Evolutionary conservation across 805 yeast genomes (phyloP).

Genomic region (Candida pini): DNA sequence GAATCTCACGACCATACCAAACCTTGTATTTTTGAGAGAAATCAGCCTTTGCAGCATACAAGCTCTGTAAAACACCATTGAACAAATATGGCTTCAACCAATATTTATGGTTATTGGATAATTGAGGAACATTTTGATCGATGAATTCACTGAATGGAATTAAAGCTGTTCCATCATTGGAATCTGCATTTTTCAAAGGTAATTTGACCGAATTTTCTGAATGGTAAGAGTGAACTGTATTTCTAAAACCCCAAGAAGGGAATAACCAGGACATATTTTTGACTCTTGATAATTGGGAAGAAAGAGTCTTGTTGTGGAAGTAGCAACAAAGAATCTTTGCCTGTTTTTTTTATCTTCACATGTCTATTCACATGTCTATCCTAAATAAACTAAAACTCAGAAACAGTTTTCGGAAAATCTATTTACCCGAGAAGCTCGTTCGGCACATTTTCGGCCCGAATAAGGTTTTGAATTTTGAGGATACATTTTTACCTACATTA

Average conservation of each 20-base stretch:
- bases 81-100: conserved; percentile 41
- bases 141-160: conserved; percentile 32
- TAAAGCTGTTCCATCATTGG: conserved; percentile 7
- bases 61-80: conserved; percentile 46
- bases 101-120: conserved; percentile 32
- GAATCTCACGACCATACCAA: conserved; percentile 39
- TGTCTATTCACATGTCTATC: no score
- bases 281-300: no score
- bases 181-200: conserved; percentile 12
- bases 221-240: conserved; percentile 23
- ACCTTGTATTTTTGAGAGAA: conserved; percentile 37
- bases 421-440: no score
- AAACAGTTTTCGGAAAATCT: no score
- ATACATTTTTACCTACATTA: no score
- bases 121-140: conserved; percentile 34
- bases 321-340: no score
- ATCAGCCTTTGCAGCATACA: conserved; percentile 41
- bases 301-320: no score
- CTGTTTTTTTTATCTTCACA: no score
- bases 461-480: no score
- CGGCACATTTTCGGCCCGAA: no score
- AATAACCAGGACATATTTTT: no score
- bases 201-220: conserved; percentile 20
- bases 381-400: no score
- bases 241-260: conserved; percentile 30